Conservation (phyloP, 1,139 yeast genomes). For the Scheffersomyces cryptocercus region DNA sequence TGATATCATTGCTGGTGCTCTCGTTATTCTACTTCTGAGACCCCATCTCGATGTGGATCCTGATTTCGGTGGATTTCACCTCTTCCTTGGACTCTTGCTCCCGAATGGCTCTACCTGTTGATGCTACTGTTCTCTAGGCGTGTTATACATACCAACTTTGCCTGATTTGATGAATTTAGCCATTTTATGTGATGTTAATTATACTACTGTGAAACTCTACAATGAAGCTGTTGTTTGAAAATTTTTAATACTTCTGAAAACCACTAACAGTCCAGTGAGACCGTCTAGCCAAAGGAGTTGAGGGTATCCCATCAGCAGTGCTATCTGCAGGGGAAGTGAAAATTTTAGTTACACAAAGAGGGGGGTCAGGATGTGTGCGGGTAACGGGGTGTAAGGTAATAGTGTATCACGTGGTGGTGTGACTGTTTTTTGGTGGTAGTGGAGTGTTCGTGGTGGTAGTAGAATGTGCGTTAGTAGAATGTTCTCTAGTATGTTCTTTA, state of each 20-base stretch:
- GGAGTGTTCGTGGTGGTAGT: no score
- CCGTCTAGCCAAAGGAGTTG: background rate
- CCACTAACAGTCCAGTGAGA: conserved; percentile 1
- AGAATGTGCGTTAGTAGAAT: no score
- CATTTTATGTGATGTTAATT: conserved; percentile 49
- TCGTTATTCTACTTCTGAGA: no score
- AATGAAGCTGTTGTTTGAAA: conserved; percentile 8
- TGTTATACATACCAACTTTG: conserved; percentile 88
- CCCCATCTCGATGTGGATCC: no score
- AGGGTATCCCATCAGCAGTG: conserved; percentile 6
- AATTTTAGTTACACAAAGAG: conserved; percentile 11
- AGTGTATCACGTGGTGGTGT: background rate
- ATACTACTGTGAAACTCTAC: conserved; percentile 1
- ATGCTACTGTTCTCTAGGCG: background rate
- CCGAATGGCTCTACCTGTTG: background rate
- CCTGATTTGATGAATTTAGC: conserved; percentile 99
- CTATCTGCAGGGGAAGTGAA: conserved; percentile 11
- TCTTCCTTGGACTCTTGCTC: no score
- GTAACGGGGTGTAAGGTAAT: background rate
- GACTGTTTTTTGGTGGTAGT: background rate
- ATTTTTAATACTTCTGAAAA: conserved; percentile 12
- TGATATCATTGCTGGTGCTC: no score
- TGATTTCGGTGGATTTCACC: no score
- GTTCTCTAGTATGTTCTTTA: no score
- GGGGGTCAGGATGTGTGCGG: no score